phyloP scores from a whole-genome alignment of 1,284 basidiomycete genomes.

The Leccinum angustisporum region DNA sequence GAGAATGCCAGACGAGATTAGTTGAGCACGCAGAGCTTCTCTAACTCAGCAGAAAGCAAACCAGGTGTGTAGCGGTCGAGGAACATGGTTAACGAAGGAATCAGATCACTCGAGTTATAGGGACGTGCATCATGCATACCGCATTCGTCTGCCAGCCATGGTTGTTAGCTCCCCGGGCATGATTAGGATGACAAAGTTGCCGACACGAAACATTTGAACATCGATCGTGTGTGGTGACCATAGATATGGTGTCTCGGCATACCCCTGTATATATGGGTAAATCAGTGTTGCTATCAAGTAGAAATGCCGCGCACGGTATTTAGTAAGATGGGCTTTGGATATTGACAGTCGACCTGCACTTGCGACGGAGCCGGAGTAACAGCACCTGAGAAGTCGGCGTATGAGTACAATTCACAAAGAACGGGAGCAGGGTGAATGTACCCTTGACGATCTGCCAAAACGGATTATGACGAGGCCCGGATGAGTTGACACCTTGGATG shows the following conservation, averaged over 20 bases:
- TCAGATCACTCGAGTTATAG: conserved; percentile 1
- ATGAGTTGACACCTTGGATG: conserved; percentile 72
- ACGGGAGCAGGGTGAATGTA: conserved; percentile 22
- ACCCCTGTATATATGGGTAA: conserved; percentile 43
- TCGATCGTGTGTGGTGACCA: conserved; percentile 80
- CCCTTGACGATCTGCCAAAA: conserved; percentile 83
- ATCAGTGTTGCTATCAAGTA: neutral
- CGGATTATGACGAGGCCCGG: conserved; percentile 59
- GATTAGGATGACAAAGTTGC: conserved; percentile 75
- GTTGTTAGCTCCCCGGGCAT: conserved; percentile 72
- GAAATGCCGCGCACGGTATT: conserved; percentile 43
- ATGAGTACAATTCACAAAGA: neutral
- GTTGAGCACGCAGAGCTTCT: conserved; percentile 58
- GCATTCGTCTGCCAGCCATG: conserved; percentile 57
- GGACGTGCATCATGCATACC: conserved; percentile 35
- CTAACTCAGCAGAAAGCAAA: conserved; percentile 33
- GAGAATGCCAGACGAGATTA: conserved; percentile 64
- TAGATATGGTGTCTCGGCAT: conserved; percentile 65
- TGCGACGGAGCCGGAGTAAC: conserved; percentile 61
- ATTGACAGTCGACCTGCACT: conserved; percentile 71
- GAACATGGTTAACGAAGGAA: neutral
- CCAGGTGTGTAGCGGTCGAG: neutral
- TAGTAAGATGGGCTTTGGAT: conserved; percentile 78
- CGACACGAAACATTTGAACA: conserved; percentile 76
- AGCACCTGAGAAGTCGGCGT: conserved; percentile 3